Percentiles rank a stretch among this genome's conserved stretches.
phyloP scores from a whole-genome alignment of 192 early-diverging fungal genomes.

The Piromyces sp. region DNA sequence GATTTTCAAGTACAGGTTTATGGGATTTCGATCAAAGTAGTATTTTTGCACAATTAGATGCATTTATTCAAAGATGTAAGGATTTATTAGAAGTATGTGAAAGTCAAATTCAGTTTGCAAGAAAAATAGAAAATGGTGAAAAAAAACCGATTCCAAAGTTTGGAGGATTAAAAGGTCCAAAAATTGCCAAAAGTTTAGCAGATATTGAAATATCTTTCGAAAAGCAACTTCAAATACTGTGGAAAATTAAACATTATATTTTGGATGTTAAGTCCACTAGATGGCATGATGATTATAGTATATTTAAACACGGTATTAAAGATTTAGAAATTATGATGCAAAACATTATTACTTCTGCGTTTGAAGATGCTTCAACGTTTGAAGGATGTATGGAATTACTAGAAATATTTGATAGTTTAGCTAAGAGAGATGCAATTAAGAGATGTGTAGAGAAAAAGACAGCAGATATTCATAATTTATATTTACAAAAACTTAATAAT shows the following conservation, averaged over 20 bases:
- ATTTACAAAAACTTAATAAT: constrained; percentile 31
- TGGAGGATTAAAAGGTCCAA: constrained; percentile 35
- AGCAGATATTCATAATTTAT: constrained; percentile 30
- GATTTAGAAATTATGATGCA: constrained; percentile 51
- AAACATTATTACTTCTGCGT: constrained; percentile 38
- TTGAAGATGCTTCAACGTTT: constrained; percentile 30
- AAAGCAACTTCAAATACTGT: constrained; percentile 23
- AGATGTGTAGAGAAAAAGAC: constrained; percentile 46
- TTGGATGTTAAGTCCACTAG: constrained; percentile 44
- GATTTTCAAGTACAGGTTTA: constrained; percentile 11
- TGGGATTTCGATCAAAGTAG: constrained; percentile 51
- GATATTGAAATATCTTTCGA: constrained; percentile 45
- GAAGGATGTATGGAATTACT: constrained; percentile 36
- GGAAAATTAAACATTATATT: constrained; percentile 36
- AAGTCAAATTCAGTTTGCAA: constrained; percentile 46
- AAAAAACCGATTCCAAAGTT: constrained; percentile 41
- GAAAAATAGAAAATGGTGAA: constrained; percentile 32
- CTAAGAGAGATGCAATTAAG: constrained; percentile 48
- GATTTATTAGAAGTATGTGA: constrained; percentile 38
- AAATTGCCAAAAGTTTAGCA: constrained; percentile 34
- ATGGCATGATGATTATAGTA: constrained; percentile 51
- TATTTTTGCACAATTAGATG: constrained; percentile 52
- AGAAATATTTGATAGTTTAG: constrained; percentile 41
- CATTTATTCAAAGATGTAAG: constrained; percentile 41
- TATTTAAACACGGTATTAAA: constrained; percentile 48